Conservation (phyloP, 2,329 filamentous ascomycete genomes). For the Fusarium sarcochroum region DNA sequence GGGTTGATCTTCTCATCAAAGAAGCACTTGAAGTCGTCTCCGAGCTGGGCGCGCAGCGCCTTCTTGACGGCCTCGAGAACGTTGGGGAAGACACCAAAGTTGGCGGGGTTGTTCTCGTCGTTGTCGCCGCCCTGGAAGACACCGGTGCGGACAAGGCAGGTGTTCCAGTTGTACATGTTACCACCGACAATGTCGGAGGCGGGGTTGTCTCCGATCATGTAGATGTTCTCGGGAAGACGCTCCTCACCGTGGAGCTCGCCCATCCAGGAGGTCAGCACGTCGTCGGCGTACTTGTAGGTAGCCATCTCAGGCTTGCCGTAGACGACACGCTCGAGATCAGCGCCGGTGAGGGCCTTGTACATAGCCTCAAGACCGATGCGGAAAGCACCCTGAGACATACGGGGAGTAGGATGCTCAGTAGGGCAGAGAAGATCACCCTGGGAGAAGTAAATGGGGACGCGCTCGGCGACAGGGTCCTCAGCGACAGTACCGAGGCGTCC, state of each 20-base stretch:
- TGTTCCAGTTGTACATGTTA: slow-evolving; percentile 88
- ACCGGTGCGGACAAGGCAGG: slow-evolving; percentile 81
- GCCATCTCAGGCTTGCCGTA: slow-evolving; percentile 78
- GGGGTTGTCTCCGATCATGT: slow-evolving; percentile 91
- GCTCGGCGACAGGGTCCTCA: slow-evolving; percentile 58
- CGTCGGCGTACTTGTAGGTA: slow-evolving; percentile 80
- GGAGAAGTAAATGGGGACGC: slow-evolving; percentile 82
- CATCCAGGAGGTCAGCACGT: slow-evolving; percentile 79
- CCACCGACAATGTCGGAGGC: slow-evolving; percentile 65
- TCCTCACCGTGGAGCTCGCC: slow-evolving; percentile 81
- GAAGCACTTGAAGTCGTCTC: slow-evolving; percentile 80
- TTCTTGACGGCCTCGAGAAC: slow-evolving; percentile 76
- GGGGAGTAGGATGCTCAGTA: slow-evolving; percentile 81
- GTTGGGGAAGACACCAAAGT: slow-evolving; percentile 81
- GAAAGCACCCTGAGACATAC: slow-evolving; percentile 91
- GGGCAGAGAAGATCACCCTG: slow-evolving; percentile 92
- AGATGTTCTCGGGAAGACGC: slow-evolving; percentile 76
- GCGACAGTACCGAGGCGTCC: slow-evolving; percentile 78
- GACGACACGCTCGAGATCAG: slow-evolving; percentile 48
- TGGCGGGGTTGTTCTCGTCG: slow-evolving; percentile 82
- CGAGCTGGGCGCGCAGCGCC: slow-evolving; percentile 77
- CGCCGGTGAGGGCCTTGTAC: slow-evolving; percentile 77
- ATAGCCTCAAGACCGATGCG: slow-evolving; percentile 82
- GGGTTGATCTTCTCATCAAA: slow-evolving; percentile 81
- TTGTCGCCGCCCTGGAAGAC: slow-evolving; percentile 84